Base-by-base conservation (phyloP, 768 basidiomycete species). In the Porpolomopsis calyptriformis region DNA sequence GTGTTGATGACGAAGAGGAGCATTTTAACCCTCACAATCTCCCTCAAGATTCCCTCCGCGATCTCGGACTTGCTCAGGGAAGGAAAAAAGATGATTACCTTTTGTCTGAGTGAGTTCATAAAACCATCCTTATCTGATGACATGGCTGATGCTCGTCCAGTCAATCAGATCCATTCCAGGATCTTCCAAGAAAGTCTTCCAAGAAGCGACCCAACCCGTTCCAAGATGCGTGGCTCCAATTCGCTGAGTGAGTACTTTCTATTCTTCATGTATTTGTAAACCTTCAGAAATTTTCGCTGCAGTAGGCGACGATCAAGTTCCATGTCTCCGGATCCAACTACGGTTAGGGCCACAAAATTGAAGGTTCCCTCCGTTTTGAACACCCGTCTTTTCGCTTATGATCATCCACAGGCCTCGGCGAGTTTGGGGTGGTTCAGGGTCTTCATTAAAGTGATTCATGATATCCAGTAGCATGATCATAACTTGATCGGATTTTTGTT, bases 1-100 rank as follows among this genome's bases (percentile, higher is more conserved):
- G 52, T 10, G 66, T 68, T 10, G 62, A 64, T 0, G 62, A 62
- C 27, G 58, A 61, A n/a, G 60, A 47, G 20, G 52, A 49, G 8
- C 31, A 3, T 11, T 5, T 24, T 7, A 29, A 48, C 8, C 40
- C 18, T 16, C 16, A 33, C 10, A 22, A 37, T 35, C 38, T 27
- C 4, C 45, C 22, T 12, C 10, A n/a, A 19, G 45, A 16, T 29
- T 18, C 42, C 16, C 27, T 31, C 4, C 7, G 6, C 40, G 22
- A 33, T 34, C 25, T 31, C 25, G n/a, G 14, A 9, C 14, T 20
- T 10, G 18, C 20, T 23, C n/a, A 31, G 14, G 34, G 26, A 4
- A n/a, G n/a, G n/a, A n/a, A n/a, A n/a, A n/a, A n/a, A n/a, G n/a
- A n/a, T n/a, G n/a, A n/a, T n/a, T n/a, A n/a, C n/a, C n/a, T n/a